A percentile compares a stretch with the other conserved stretches of the same genome.
phyloP scores from a whole-genome alignment of 192 early-diverging fungal genomes.

The Coemansia interrupta region DNA sequence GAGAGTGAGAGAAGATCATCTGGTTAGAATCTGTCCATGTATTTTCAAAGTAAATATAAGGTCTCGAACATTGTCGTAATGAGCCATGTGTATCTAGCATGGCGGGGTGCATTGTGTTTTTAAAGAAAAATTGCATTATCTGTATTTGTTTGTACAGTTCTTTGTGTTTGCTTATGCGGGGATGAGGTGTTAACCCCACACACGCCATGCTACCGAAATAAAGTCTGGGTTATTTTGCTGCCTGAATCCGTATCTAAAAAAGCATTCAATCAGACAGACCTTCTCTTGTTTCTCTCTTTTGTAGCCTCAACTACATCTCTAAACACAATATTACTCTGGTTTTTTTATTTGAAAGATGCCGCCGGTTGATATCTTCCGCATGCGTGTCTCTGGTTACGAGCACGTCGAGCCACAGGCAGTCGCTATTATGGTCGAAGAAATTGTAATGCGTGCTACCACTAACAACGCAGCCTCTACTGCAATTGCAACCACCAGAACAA shows the following conservation, averaged over 20 bases:
- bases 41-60: too few relatives aligned
- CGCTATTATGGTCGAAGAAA: conserved; percentile 13
- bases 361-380: conserved; percentile 15
- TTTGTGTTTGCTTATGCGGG: too few relatives aligned
- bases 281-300: too few relatives aligned
- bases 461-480: neutral
- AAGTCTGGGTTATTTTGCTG: too few relatives aligned
- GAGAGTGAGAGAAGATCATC: neutral
- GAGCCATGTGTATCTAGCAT: too few relatives aligned
- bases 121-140: neutral
- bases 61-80: too few relatives aligned
- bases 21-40: neutral
- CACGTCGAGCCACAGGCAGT: neutral
- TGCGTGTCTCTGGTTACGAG: conserved; percentile 3
- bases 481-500: neutral
- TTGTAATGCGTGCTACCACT: neutral
- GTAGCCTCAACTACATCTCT: neutral
- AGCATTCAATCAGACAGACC: too few relatives aligned
- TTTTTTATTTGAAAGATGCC: conserved; percentile 13
- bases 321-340: neutral
- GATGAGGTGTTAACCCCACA: too few relatives aligned
- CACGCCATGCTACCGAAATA: too few relatives aligned
- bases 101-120: neutral
- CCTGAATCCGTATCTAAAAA: too few relatives aligned
- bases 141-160: neutral